Evolutionary conservation across 805 yeast species (phyloP), one percentile per base, ranked within the genome.

Genomic region (Starmerella cellae): DNA sequence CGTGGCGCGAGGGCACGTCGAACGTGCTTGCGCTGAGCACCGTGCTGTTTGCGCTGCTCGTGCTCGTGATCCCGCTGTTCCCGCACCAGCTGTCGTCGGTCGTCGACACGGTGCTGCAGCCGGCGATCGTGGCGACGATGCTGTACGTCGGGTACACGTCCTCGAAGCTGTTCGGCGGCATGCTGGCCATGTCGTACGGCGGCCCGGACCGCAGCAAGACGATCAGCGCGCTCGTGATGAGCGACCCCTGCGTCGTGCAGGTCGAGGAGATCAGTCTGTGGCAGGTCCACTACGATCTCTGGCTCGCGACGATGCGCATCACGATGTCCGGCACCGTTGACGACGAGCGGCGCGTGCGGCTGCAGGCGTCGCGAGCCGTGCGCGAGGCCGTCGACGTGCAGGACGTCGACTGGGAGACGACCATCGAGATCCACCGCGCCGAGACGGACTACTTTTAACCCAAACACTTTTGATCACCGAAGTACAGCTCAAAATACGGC

Each of bases 241-340:
- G 38, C 18, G 60, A 58, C 37, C 48, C 55, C 3, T 38, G 47
- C 18, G 64, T 66, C 16, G 45, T 46, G 18, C 38, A 52, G 3
- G 62, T 62, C 28, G 46, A 52, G 8, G 59, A 60, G 21, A 48
- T 61, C 23, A 50, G 60, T 18, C 50, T 66, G 39, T 66, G 69
- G 68, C 68, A 65, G 53, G 70, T 65, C 28, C 70, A 66, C 44
- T 61, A 65, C 41, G 64, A 58, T 16, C 55, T 66, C 31, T 66
- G 66, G 62, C 56, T 66, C 21, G 66, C 64, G n/a, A 52, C 56
- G 28, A 51, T 63, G 53, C 51, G 55, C 18, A 50, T 66, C 17
- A 47, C 46, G 22, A 55, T 65, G 54, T 35, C 50, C 5, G 66
- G 68, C 29, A 43, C 55, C 17, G 47, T 51, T 30, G 57, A 45